These are phyloP conservation scores for Rhizopogon vulgaris DNA, from an alignment of 768 basidiomycete species.

Conservation along the genomic window DNA sequence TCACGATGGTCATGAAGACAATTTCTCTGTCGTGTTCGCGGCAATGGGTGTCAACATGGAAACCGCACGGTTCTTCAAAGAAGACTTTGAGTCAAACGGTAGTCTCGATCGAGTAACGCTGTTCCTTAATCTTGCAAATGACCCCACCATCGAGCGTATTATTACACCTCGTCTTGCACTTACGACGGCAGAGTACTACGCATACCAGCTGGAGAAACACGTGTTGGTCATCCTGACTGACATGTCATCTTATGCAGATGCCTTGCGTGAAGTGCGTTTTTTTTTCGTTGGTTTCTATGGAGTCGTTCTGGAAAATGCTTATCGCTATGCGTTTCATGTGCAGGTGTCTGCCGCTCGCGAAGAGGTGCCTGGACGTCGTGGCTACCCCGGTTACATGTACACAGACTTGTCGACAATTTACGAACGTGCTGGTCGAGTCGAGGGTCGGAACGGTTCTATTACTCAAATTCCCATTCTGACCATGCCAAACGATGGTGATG, in stretches of 20 bases:
- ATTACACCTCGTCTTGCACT: conserved; percentile 97
- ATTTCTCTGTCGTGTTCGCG: conserved; percentile 99
- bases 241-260: conserved; percentile 98
- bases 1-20: conserved; percentile 98
- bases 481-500: conserved; percentile 97
- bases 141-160: conserved; percentile 99
- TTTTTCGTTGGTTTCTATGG: conserved; percentile 8
- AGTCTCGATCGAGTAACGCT: conserved; percentile 95
- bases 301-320: background rate
- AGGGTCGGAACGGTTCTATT: conserved; percentile 97
- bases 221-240: conserved; percentile 98
- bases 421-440: conserved; percentile 96
- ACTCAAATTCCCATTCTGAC: conserved; percentile 99
- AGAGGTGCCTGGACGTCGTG: conserved; percentile 98
- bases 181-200: conserved; percentile 98
- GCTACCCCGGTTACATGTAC: conserved; percentile 98
- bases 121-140: conserved; percentile 98
- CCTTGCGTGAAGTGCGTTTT: conserved; percentile 77
- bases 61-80: conserved; percentile 98
- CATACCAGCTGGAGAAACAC: conserved; percentile 99
- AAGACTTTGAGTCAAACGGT: conserved; percentile 98
- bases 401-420: conserved; percentile 99
- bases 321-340: conserved; percentile 1
- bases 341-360: conserved; percentile 94
- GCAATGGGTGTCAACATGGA: conserved; percentile 99